Evolutionary conservation across 257 asterid genomes (phyloP), one percentile per base, ranked within the genome.

Genomic region (Solanum paucissectum): DNA sequence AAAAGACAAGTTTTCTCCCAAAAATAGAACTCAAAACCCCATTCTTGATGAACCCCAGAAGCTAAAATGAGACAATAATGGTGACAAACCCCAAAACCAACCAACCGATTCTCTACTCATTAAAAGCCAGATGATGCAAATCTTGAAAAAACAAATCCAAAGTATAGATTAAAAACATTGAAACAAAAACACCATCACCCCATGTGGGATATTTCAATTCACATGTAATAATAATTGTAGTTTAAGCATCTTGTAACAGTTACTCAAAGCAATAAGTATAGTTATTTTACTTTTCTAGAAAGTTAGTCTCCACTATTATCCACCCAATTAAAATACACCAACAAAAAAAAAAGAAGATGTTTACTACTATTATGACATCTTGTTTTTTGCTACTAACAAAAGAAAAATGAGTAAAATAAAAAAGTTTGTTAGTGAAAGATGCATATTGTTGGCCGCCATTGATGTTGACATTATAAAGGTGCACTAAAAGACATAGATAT

Each of bases 401-500:
- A 55, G 64, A 55, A 55, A 55, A 88, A 91, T 87, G 44, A 72
- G 14, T 68, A 88, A 88, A 46, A 44, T 81, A 27, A 23, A 81
- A 81, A 87, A 58, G 29, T 66, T 23, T 44, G 87, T 55, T 87
- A 87, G 71, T 85, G 85, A 88, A 90, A 83, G 84, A 87, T 85
- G 90, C 86, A 90, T 88, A 92, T 90, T 87, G 89, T 84, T 90
- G 94, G 97, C 91, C 92, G 93, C 95, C 97, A 94, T 90, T 86
- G 96, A 91, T 90, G 93, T 90, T 88, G 87, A 87, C 95, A 90
- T 89, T 90, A 79, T 90, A 90, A 4, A 40, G 49, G 10, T 82
- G 92, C 91, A 88, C 88, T 88, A 91, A 76, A 46, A 72, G 88
- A 88, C 89, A 86, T 52, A 3, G 84, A 79, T 84, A 37, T 20